Percentiles rank a stretch among this genome's conserved stretches.
These are phyloP conservation scores for Arabidopsis hybrid DNA, from an alignment of 441 rosid species.

Conservation along the genomic window DNA sequence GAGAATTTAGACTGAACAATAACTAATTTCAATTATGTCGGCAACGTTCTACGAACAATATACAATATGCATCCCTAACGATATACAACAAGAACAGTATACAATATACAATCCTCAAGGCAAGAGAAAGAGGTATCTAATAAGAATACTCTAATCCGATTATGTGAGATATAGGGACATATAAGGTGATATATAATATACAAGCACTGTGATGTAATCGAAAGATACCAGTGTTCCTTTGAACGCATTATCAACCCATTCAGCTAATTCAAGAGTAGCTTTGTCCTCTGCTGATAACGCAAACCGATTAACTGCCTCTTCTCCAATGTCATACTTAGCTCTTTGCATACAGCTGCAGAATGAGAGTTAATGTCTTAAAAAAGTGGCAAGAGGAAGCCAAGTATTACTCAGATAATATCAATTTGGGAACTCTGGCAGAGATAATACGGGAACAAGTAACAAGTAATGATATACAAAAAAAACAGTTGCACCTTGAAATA, in stretches of 20 bases:
- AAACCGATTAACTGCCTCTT: slow-evolving; percentile 95
- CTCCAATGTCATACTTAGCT: slow-evolving; percentile 96
- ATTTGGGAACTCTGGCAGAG: slow-evolving; percentile 19
- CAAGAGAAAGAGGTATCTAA: slow-evolving; percentile 20
- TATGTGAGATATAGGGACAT: not conserved
- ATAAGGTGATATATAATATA: not conserved
- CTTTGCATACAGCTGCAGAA: slow-evolving; percentile 95
- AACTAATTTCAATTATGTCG: not conserved
- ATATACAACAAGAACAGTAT: slow-evolving; percentile 20
- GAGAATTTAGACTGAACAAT: slow-evolving; percentile 1
- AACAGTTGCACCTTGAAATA: slow-evolving; percentile 16
- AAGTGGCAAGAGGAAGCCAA: slow-evolving; percentile 18
- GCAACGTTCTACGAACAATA: slow-evolving; percentile 18
- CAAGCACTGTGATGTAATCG: slow-evolving; percentile 29
- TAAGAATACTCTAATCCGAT: slow-evolving; percentile 11
- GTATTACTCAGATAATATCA: not conserved
- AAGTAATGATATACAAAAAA: slow-evolving; percentile 19
- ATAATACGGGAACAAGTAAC: slow-evolving; percentile 11
- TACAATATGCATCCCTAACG: slow-evolving; percentile 17
- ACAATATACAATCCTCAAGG: slow-evolving; percentile 26
- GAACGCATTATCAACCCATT: slow-evolving; percentile 95
- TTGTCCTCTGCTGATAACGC: slow-evolving; percentile 97
- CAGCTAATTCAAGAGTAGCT: slow-evolving; percentile 97
- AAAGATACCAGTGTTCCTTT: slow-evolving; percentile 75
- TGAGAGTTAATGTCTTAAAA: slow-evolving; percentile 27